Evolutionary conservation across 129 eudicot species (phyloP).

Genomic region (Flaveria sonorensis): DNA sequence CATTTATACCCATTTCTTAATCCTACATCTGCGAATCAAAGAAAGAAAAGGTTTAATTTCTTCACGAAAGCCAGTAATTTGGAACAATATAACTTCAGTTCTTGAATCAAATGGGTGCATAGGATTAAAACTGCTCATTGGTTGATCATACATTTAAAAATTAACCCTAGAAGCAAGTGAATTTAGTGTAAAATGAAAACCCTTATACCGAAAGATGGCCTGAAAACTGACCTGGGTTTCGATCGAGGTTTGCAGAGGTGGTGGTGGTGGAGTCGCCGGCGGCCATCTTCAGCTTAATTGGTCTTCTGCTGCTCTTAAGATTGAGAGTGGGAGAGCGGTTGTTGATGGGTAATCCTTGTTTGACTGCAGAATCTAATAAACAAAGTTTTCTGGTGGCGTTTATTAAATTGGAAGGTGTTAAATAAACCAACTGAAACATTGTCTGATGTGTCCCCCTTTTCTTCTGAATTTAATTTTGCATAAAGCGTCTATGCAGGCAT

Average conservation of each 20-base stretch:
- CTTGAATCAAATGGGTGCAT: neutral
- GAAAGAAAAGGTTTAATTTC: neutral
- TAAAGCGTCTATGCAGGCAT: too few relatives aligned
- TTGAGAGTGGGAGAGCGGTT: conserved; percentile 12
- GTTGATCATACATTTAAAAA: conserved; percentile 3
- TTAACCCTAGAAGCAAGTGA: conserved; percentile 23
- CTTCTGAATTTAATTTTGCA: neutral
- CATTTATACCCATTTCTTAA: neutral
- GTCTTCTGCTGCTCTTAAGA: neutral
- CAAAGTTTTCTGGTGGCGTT: conserved; percentile 5
- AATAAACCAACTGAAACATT: conserved; percentile 15
- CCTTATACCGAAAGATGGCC: neutral
- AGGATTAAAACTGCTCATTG: neutral
- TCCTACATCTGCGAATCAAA: neutral
- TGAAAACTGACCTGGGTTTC: conserved; percentile 25
- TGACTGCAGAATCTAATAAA: neutral
- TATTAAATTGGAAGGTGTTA: conserved; percentile 13
- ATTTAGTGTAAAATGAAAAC: neutral
- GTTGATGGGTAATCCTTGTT: neutral
- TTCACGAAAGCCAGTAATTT: neutral
- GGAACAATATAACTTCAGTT: neutral
- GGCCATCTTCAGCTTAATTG: conserved; percentile 23
- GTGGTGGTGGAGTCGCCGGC: conserved; percentile 26
- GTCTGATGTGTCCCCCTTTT: neutral
- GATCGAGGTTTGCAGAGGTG: conserved; percentile 15